Evolutionary conservation across 2,329 filamentous ascomycete species (phyloP), one percentile per base, ranked within the genome.

Genomic region (Claviceps monticola): DNA sequence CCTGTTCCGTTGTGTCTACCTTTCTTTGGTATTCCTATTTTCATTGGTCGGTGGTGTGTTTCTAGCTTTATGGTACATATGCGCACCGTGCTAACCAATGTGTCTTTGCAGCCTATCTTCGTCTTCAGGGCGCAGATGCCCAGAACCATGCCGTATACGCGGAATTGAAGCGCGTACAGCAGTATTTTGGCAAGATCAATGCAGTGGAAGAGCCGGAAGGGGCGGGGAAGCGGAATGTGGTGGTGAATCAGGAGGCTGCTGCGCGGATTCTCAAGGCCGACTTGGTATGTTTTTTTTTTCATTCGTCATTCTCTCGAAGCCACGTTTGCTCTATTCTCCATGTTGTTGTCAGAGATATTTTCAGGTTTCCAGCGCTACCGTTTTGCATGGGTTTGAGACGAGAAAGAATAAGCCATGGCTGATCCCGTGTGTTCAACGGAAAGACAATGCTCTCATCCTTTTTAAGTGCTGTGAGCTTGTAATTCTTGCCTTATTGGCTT

Each of bases 121-220:
- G 83, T 55, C 76, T 96, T 8, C 83, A 88, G 58, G 88, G 86
- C 53, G 76, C 83, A 34, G 79, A 95, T 62, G 83, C 86, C n/a
- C 88, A 86, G 65, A 76, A 85, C 50, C 91, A 97, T 64, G 78
- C 87, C 29, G 80, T 98, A 54, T 93, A 88, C 68, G 77, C 78
- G 54, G 93, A 98, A 71, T 77, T 98, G 56, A 84, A 81, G 53
- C 82, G 93, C 52, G 83, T 97, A 51, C 88, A 84, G 66, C 85
- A 89, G 64, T 97, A 97, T 67, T 95, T 95, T 68, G 81, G 79
- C 54, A 98, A 97, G 72, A 91, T 97, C 65, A 88, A 93, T 63
- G 73, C 74, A 14, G 77, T 81, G 3, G 89, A 96, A 67, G 76
- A 73, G 6, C 77, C 79, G 1, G 74, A 76, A 3, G 67, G 71